Conservation (phyloP, 441 rosid species). For the Jatropha podagrica region DNA sequence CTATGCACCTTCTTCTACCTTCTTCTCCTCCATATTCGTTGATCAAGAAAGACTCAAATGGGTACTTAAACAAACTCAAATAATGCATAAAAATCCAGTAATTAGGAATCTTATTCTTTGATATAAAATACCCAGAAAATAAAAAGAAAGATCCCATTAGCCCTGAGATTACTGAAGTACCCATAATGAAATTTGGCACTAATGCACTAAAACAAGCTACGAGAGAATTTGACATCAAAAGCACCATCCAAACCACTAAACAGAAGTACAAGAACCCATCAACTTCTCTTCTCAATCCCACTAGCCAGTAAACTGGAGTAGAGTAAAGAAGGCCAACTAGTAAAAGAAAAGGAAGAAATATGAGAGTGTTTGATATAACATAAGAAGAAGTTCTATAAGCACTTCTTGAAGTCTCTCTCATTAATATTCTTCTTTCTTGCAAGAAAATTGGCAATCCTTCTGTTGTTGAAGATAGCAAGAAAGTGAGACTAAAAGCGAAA, state of each 20-base stretch:
- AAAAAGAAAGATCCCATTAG: constrained; percentile 92
- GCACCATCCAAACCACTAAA: constrained; percentile 78
- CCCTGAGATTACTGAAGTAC: constrained; percentile 77
- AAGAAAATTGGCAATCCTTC: constrained; percentile 88
- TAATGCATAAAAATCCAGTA: constrained; percentile 93
- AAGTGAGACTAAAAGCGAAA: constrained; percentile 83
- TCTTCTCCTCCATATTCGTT: constrained; percentile 71
- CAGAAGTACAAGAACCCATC: constrained; percentile 74
- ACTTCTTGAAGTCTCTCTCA: constrained; percentile 77
- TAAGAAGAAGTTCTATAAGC: constrained; percentile 70
- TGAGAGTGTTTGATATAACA: constrained; percentile 45
- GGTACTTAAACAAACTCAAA: constrained; percentile 85
- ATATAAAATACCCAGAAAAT: constrained; percentile 79
- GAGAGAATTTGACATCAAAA: constrained; percentile 80
- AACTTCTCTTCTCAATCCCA: constrained; percentile 57
- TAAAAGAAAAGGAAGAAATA: constrained; percentile 61
- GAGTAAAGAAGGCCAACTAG: constrained; percentile 65
- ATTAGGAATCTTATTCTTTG: constrained; percentile 57
- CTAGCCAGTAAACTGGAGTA: constrained; percentile 80
- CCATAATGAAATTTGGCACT: constrained; percentile 91
- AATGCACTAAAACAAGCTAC: constrained; percentile 89
- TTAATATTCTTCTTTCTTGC: constrained; percentile 75
- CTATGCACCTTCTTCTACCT: constrained; percentile 48
- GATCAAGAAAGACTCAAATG: constrained; percentile 75
- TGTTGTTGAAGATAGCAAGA: constrained; percentile 78